Percentiles rank a stretch among this genome's conserved stretches.
These are phyloP conservation scores for Malassezia furfur DNA, from an alignment of 1,284 basidiomycete species.

Conservation along the genomic window DNA sequence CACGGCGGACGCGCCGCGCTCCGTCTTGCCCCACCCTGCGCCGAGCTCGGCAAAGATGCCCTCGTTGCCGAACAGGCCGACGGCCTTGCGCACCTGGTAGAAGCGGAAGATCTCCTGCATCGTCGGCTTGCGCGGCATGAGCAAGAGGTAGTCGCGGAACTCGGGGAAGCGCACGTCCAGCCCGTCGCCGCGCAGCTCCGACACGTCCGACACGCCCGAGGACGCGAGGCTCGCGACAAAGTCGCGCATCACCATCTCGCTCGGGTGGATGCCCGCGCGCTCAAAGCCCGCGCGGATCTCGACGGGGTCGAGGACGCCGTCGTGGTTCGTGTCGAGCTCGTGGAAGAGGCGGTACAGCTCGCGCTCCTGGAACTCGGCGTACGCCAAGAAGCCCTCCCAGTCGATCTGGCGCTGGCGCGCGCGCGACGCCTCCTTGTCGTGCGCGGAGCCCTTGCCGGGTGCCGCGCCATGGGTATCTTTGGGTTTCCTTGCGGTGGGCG, in stretches of 20 bases:
- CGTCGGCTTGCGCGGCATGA: slow-evolving; percentile 40
- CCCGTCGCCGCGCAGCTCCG: slow-evolving; percentile 15
- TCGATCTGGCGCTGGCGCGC: slow-evolving; percentile 41
- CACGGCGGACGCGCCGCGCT: slow-evolving; percentile 39
- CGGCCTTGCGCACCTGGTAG: slow-evolving; percentile 46
- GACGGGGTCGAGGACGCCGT: slow-evolving; percentile 34
- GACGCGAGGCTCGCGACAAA: slow-evolving; percentile 43
- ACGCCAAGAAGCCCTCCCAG: slow-evolving; percentile 47
- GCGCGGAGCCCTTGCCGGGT: neutral
- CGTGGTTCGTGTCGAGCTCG: slow-evolving; percentile 42
- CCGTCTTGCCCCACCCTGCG: slow-evolving; percentile 37
- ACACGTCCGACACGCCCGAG: slow-evolving; percentile 16
- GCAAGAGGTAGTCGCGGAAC: slow-evolving; percentile 45
- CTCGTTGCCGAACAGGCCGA: slow-evolving; percentile 42
- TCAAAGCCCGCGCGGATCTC: slow-evolving; percentile 40
- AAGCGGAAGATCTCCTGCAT: slow-evolving; percentile 45
- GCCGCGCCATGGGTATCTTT: slow-evolving; percentile 9
- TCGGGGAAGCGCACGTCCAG: slow-evolving; percentile 42
- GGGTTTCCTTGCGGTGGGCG: neutral
- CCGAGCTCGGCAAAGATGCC: slow-evolving; percentile 46
- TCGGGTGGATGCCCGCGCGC: slow-evolving; percentile 37
- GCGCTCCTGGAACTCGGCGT: slow-evolving; percentile 45
- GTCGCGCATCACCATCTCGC: slow-evolving; percentile 32
- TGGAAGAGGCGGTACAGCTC: slow-evolving; percentile 44
- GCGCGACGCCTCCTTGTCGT: slow-evolving; percentile 27